A percentile compares a stretch with the other conserved stretches of the same genome.
phyloP scores from a whole-genome alignment of 2,329 filamentous ascomycete species.

The Alternaria atra region DNA sequence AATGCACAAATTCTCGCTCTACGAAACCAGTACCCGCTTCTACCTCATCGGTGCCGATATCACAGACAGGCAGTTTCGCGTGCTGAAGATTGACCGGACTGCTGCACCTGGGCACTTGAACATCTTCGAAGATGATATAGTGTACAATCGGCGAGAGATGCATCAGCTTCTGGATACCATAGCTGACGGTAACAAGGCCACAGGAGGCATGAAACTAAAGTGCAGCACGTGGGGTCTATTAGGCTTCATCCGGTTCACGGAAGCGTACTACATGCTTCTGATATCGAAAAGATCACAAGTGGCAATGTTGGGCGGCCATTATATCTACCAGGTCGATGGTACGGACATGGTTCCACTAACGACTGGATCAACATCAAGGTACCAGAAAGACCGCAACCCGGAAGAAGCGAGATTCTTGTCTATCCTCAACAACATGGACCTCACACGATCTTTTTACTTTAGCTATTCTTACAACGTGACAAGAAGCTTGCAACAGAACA shows the following conservation, averaged over 20 bases:
- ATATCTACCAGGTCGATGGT: conserved; percentile 92
- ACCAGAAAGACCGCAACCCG: conserved; percentile 81
- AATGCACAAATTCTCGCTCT: conserved; percentile 98
- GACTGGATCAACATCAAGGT: conserved; percentile 70
- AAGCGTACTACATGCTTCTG: conserved; percentile 94
- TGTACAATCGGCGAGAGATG: conserved; percentile 93
- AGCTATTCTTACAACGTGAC: conserved; percentile 99
- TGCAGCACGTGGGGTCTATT: conserved; percentile 93
- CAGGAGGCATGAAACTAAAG: conserved; percentile 87
- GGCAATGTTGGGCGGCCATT: conserved; percentile 94
- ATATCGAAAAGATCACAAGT: conserved; percentile 97
- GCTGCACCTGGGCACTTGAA: conserved; percentile 79
- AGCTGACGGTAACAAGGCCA: conserved; percentile 90
- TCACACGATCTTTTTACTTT: conserved; percentile 95
- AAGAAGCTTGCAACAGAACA: conserved; percentile 89
- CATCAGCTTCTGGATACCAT: conserved; percentile 92
- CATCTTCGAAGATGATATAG: conserved; percentile 91
- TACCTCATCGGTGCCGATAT: conserved; percentile 95
- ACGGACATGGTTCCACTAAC: conserved; percentile 91
- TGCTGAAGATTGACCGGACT: conserved; percentile 94
- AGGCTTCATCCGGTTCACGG: conserved; percentile 95
- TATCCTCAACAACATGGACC: conserved; percentile 89
- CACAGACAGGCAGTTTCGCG: conserved; percentile 85
- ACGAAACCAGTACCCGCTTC: conserved; percentile 92
- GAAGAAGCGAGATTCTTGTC: conserved; percentile 89